Conservation (phyloP, 1,284 basidiomycete genomes). For the Heliocybe sulcata region DNA sequence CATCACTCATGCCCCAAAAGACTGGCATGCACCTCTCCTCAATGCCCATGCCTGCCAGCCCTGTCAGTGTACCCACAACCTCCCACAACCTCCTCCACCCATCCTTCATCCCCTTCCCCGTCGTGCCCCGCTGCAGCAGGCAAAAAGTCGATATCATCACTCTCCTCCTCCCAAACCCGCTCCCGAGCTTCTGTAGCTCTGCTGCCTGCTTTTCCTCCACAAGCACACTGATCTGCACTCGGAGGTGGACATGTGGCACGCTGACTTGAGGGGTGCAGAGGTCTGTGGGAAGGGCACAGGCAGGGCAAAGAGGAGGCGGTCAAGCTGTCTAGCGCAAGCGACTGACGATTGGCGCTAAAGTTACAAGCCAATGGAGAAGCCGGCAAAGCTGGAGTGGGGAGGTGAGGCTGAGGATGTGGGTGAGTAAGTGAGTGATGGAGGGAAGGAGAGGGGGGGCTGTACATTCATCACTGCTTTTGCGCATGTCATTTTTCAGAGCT, state of each 20-base stretch:
- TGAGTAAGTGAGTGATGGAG: slow-evolving; percentile 1
- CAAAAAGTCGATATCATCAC: slow-evolving; percentile 34
- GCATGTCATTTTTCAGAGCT: slow-evolving; percentile 84
- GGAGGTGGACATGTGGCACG: slow-evolving; percentile 83
- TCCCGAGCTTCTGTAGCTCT: slow-evolving; percentile 50
- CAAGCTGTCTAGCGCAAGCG: no score
- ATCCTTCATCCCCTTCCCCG: slow-evolving; percentile 26
- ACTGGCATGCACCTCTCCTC: slow-evolving; percentile 45
- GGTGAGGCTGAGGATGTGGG: slow-evolving; percentile 43
- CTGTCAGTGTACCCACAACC: slow-evolving; percentile 42
- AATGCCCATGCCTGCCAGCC: slow-evolving; percentile 41
- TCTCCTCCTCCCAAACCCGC: slow-evolving; percentile 52
- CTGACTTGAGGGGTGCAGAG: slow-evolving; percentile 66
- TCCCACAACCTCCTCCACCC: slow-evolving; percentile 59
- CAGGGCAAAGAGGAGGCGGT: slow-evolving; percentile 84
- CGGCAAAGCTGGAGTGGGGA: slow-evolving; percentile 68
- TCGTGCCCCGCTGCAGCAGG: slow-evolving; percentile 24
- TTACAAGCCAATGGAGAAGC: no score
- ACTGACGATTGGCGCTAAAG: no score
- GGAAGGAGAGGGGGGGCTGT: slow-evolving; percentile 16
- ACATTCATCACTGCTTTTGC: slow-evolving; percentile 75
- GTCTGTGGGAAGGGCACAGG: slow-evolving; percentile 78
- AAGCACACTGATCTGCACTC: slow-evolving; percentile 84
- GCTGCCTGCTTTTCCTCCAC: slow-evolving; percentile 76
- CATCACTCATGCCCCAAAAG: neutral